Evolutionary conservation across 345 rosid species (phyloP).

Genomic region (Salix arbutifolia): DNA sequence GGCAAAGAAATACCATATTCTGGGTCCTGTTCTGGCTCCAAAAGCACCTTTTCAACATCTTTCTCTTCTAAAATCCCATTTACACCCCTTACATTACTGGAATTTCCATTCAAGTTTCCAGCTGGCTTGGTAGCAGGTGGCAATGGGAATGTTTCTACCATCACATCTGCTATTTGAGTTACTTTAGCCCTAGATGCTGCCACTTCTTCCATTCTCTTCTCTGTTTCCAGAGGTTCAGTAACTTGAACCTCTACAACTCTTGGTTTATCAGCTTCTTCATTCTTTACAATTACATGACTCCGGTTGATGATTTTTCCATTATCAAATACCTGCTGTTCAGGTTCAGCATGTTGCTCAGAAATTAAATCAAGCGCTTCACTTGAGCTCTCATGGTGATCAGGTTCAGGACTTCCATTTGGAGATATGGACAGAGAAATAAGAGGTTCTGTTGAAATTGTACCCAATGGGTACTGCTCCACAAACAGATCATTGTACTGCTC

Average conservation of each 20-base stretch:
- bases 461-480: constrained; percentile 47
- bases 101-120: constrained; percentile 24
- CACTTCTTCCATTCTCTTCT: constrained; percentile 6
- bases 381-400: constrained; percentile 24
- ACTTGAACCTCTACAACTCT: constrained; percentile 20
- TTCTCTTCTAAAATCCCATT: constrained; percentile 18
- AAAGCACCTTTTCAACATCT: constrained; percentile 21
- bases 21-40: constrained; percentile 12
- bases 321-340: constrained; percentile 25
- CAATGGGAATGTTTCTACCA: constrained; percentile 53
- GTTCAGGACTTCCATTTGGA: constrained; percentile 34
- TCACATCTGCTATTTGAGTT: constrained; percentile 29
- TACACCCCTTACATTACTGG: constrained; percentile 9
- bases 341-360: constrained; percentile 18
- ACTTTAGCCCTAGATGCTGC: constrained; percentile 12
- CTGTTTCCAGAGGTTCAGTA: constrained; percentile 17
- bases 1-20: constrained; percentile 11
- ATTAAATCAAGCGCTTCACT: constrained; percentile 18
- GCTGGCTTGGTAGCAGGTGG: constrained; percentile 27
- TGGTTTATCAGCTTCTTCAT: constrained; percentile 23
- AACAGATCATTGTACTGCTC: constrained; percentile 37
- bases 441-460: constrained; percentile 54
- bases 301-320: constrained; percentile 30
- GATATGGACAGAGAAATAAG: constrained; percentile 27
- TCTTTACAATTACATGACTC: constrained; percentile 18